phyloP scores from a whole-genome alignment of 2,329 filamentous ascomycete species.

The Curvularia hawaiiensis region DNA sequence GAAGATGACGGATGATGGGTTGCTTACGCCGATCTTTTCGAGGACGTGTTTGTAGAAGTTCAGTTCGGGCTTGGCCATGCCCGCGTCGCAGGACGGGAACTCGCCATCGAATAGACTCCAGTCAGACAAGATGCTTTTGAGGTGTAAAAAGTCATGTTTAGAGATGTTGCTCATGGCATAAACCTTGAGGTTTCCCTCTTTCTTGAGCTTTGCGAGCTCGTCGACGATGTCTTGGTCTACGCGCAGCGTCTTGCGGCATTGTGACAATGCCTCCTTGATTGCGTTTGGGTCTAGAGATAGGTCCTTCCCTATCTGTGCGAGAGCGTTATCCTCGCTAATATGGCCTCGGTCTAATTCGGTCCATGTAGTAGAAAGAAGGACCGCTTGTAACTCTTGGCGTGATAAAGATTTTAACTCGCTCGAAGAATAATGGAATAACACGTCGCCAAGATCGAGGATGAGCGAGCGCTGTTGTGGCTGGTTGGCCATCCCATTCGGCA shows the following conservation, averaged over 20 bases:
- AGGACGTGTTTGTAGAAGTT: conserved; percentile 44
- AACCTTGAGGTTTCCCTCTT: conserved; percentile 22
- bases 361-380: conserved; percentile 38
- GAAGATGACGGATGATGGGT: conserved; percentile 28
- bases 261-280: conserved; percentile 35
- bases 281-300: conserved; percentile 28
- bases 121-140: conserved; percentile 29
- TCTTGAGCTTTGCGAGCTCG: conserved; percentile 25
- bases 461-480: conserved; percentile 16
- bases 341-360: conserved; percentile 33
- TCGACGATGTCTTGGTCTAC: conserved; percentile 28
- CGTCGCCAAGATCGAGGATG: conserved; percentile 46
- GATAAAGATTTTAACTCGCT: conserved; percentile 30
- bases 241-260: conserved; percentile 35
- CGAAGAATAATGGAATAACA: conserved; percentile 43
- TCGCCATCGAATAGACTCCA: conserved; percentile 45
- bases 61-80: conserved; percentile 45
- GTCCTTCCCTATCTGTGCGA: conserved; percentile 21
- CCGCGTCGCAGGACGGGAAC: conserved; percentile 42
- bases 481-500: too few relatives aligned
- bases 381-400: conserved; percentile 23
- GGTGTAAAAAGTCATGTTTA: conserved; percentile 31
- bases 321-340: conserved; percentile 28
- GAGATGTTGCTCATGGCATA: conserved; percentile 45
- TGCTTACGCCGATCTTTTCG: conserved; percentile 16